Evolutionary conservation across 768 basidiomycete genomes (phyloP).

Genomic region (Suillus discolor): DNA sequence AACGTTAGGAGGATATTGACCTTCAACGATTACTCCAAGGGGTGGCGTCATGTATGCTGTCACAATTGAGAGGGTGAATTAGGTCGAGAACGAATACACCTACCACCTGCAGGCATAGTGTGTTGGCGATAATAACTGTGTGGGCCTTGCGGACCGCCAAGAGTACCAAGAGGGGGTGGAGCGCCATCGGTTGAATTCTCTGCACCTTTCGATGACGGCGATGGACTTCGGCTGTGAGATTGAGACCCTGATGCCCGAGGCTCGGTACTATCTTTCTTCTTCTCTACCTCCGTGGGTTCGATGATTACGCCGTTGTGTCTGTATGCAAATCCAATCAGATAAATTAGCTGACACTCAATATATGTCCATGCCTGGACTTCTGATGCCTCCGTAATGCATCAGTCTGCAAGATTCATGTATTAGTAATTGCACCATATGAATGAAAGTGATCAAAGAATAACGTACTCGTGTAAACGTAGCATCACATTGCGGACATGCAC

Average conservation of each 20-base stretch:
- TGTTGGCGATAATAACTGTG: constrained; percentile 71
- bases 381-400: constrained; percentile 81
- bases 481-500: constrained; percentile 79
- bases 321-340: constrained; percentile 9
- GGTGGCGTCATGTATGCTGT: constrained; percentile 46
- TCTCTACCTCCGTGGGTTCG: constrained; percentile 42
- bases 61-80: constrained; percentile 10
- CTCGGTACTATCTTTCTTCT: constrained; percentile 22
- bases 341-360: constrained; percentile 9
- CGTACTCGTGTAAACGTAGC: constrained; percentile 78
- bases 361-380: constrained; percentile 63
- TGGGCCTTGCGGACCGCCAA: constrained; percentile 36
- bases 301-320: constrained; percentile 70
- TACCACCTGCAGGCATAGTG: constrained; percentile 49
- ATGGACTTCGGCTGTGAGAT: constrained; percentile 53
- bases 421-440: constrained; percentile 17
- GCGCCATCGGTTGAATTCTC: constrained; percentile 25
- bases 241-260: constrained; percentile 42
- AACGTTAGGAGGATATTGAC: constrained; percentile 42
- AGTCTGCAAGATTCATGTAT: constrained; percentile 45
- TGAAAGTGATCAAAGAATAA: constrained; percentile 23
- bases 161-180: constrained; percentile 36
- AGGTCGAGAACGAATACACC: constrained; percentile 10
- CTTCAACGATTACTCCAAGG: constrained; percentile 43
- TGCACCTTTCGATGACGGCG: constrained; percentile 47